Percentiles rank a stretch among this genome's conserved stretches.
Evolutionary conservation across 495 filamentous ascomycete genomes (phyloP).

Genomic region (Durotheca rogersii): DNA sequence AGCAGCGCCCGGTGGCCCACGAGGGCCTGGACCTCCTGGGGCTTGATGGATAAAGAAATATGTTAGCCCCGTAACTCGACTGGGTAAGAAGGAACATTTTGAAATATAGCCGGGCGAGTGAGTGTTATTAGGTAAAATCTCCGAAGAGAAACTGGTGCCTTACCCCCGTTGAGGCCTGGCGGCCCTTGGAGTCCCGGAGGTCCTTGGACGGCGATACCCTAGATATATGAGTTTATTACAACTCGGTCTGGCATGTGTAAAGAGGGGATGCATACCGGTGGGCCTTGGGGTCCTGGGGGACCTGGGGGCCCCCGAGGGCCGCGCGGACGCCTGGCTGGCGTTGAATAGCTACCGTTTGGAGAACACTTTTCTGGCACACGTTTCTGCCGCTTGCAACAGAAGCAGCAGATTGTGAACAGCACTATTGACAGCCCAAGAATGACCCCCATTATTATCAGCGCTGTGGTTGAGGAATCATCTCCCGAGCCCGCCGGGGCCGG

Average conservation of each 20-base stretch:
- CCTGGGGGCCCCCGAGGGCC: background rate
- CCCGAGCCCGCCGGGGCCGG: background rate
- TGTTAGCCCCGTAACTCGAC: too few species aligned
- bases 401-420: conserved; percentile 8
- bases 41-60: too few species aligned
- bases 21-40: too few species aligned
- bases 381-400: conserved; percentile 2
- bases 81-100: background rate
- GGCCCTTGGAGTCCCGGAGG: background rate
- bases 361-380: background rate
- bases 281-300: background rate
- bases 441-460: conserved; percentile 25
- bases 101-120: background rate
- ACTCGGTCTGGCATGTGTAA: too few species aligned
- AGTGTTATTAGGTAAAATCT: background rate
- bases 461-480: conserved; percentile 10
- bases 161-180: background rate
- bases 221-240: background rate
- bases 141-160: too few species aligned
- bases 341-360: too few species aligned
- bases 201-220: too few species aligned
- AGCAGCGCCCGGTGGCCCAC: too few species aligned
- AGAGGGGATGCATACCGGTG: too few species aligned
- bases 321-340: too few species aligned
- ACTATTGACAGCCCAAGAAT: conserved; percentile 8